phyloP scores from a whole-genome alignment of 2,329 filamentous ascomycete species.

The Trichoderma afroharzianum region DNA sequence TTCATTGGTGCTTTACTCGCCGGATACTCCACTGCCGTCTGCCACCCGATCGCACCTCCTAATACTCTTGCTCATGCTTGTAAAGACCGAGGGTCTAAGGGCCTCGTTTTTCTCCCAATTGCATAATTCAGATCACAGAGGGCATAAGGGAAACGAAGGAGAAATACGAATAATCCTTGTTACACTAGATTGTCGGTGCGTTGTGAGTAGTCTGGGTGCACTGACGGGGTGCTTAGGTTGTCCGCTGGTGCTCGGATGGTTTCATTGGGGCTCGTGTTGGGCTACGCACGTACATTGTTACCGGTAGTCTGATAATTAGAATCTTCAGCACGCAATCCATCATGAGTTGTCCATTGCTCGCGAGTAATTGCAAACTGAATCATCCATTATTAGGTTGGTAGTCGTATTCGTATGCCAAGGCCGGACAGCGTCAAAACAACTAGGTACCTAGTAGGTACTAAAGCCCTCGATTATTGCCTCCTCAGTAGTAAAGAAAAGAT shows the following conservation, averaged over 20 bases:
- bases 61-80: background rate
- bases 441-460: background rate
- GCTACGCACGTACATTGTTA: background rate
- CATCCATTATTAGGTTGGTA: background rate
- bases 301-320: background rate
- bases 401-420: background rate
- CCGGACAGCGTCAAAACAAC: background rate
- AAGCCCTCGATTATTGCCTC: background rate
- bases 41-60: background rate
- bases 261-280: background rate
- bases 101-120: background rate
- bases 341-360: background rate
- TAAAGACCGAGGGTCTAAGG: background rate
- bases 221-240: background rate
- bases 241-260: background rate
- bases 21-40: conserved; percentile 1
- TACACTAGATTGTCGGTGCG: background rate
- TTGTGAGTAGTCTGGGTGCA: background rate
- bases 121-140: background rate
- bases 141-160: background rate
- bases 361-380: background rate
- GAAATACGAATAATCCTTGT: background rate
- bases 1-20: conserved; percentile 3
- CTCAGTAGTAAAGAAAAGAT: background rate
- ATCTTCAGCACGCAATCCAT: background rate